phyloP scores from a whole-genome alignment of 2,329 filamentous ascomycete species.

The Colletotrichum sp. region DNA sequence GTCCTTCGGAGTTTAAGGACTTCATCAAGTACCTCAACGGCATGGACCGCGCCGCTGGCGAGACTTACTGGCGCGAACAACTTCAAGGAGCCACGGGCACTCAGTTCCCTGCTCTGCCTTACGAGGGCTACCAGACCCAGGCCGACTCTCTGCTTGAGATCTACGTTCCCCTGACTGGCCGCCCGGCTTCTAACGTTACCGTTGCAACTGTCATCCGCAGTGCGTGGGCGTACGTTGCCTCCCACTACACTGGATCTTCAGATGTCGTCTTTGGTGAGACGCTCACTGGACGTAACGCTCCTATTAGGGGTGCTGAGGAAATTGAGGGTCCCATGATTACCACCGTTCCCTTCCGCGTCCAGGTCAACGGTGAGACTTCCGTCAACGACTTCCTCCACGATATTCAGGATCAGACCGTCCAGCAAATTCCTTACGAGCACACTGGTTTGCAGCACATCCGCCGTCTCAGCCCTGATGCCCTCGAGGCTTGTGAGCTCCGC shows the following conservation, averaged over 20 bases:
- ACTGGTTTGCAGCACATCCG: constrained; percentile 66
- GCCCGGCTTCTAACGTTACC: constrained; percentile 47
- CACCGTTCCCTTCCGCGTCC: constrained; percentile 61
- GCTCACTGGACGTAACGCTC: constrained; percentile 59
- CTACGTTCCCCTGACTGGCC: constrained; percentile 46
- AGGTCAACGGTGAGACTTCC: constrained; percentile 43
- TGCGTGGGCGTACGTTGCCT: constrained; percentile 62
- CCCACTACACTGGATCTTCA: constrained; percentile 54
- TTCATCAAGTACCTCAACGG: constrained; percentile 53
- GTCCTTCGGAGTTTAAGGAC: constrained; percentile 49
- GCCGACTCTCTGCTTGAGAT: constrained; percentile 59
- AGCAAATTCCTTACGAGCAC: constrained; percentile 69
- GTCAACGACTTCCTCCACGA: constrained; percentile 58
- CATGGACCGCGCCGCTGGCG: constrained; percentile 43
- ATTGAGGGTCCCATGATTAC: constrained; percentile 68
- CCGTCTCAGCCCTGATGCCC: constrained; percentile 56
- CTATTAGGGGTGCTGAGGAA: constrained; percentile 52
- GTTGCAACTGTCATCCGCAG: constrained; percentile 62
- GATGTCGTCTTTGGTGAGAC: constrained; percentile 67
- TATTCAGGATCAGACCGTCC: constrained; percentile 60
- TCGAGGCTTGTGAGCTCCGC: constrained; percentile 60
- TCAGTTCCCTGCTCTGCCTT: constrained; percentile 55
- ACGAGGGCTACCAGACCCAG: constrained; percentile 50
- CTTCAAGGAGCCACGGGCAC: constrained; percentile 47
- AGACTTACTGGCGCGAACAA: constrained; percentile 51